Conservation (phyloP, 495 filamentous ascomycete genomes). For the Recurvomyces mirabilis region DNA sequence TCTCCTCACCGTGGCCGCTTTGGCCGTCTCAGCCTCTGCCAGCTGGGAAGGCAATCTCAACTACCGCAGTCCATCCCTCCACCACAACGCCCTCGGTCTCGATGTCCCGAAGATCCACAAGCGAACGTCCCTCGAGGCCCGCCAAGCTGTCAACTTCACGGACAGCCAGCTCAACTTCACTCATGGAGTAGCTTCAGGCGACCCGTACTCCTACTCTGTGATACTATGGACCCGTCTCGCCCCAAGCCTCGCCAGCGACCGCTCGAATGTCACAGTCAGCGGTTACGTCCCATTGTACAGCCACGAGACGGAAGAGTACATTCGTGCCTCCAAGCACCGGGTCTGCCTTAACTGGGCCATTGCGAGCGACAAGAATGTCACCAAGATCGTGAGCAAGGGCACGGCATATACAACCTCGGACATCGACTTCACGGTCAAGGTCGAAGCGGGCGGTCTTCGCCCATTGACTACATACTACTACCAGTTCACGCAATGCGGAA, state of each 20-base stretch:
- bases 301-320: slow-evolving; percentile 44
- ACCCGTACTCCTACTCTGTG: slow-evolving; percentile 49
- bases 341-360: slow-evolving; percentile 48
- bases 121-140: too few species aligned
- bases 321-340: slow-evolving; percentile 39
- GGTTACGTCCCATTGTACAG: slow-evolving; percentile 42
- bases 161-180: neutral
- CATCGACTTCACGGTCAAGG: slow-evolving; percentile 59
- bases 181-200: slow-evolving; percentile 49
- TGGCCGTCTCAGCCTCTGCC: too few species aligned
- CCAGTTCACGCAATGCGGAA: slow-evolving; percentile 32
- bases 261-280: slow-evolving; percentile 43
- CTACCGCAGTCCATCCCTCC: too few species aligned
- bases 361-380: slow-evolving; percentile 29
- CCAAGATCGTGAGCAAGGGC: slow-evolving; percentile 34
- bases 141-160: neutral
- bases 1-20: too few species aligned
- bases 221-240: slow-evolving; percentile 55
- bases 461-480: slow-evolving; percentile 49
- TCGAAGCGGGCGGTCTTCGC: slow-evolving; percentile 47
- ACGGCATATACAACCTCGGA: slow-evolving; percentile 51
- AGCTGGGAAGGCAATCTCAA: too few species aligned
- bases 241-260: slow-evolving; percentile 41
- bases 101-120: too few species aligned
- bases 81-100: too few species aligned